Evolutionary conservation across 345 rosid species (phyloP).

Genomic region (Eucalyptus sp.): DNA sequence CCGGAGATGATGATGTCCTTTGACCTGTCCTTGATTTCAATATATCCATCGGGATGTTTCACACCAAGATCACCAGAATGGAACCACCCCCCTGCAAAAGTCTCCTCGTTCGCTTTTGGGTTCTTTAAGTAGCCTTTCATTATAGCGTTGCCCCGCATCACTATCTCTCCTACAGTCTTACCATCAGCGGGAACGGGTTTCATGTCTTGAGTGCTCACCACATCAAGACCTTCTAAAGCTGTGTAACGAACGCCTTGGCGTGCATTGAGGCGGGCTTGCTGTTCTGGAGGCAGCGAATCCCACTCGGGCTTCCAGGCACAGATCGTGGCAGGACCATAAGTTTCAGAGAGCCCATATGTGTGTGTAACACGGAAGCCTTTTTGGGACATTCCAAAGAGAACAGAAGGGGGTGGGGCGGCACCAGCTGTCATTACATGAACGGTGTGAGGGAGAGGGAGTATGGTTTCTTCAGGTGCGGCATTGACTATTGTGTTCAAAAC

Average conservation of each 20-base stretch:
- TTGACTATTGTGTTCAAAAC: constrained; percentile 77
- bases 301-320: constrained; percentile 95
- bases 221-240: constrained; percentile 62
- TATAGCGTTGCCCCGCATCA: constrained; percentile 66
- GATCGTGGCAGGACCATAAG: constrained; percentile 75
- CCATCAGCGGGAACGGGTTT: constrained; percentile 79
- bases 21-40: constrained; percentile 81
- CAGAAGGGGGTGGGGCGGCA: constrained; percentile 83
- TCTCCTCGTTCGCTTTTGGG: constrained; percentile 65
- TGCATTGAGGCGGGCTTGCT: constrained; percentile 74
- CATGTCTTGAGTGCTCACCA: constrained; percentile 46
- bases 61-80: constrained; percentile 86
- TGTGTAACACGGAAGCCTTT: constrained; percentile 77
- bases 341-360: constrained; percentile 89
- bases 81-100: constrained; percentile 84
- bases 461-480: constrained; percentile 57
- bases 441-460: constrained; percentile 71
- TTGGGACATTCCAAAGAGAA: constrained; percentile 58
- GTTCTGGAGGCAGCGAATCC: constrained; percentile 62
- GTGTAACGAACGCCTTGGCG: constrained; percentile 83
- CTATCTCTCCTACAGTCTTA: constrained; percentile 71
- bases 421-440: constrained; percentile 89
- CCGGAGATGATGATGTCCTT: constrained; percentile 92
- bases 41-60: constrained; percentile 77
- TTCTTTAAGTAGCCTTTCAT: constrained; percentile 92